These are phyloP conservation scores for Blastobotrys capitulatus DNA, from an alignment of 1,139 yeast genomes.

Conservation along the genomic window DNA sequence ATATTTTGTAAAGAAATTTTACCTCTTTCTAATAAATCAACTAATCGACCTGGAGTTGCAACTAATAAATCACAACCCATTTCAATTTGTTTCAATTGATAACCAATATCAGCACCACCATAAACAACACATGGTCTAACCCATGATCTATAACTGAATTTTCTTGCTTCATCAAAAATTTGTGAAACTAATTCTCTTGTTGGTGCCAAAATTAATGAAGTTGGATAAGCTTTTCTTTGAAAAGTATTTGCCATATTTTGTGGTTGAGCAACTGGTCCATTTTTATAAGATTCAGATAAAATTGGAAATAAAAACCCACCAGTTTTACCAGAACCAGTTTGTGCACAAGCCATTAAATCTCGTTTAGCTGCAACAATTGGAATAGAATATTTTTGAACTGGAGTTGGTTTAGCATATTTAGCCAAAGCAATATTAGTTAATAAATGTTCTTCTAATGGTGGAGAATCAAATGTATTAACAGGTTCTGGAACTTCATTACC, in stretches of 20 bases:
- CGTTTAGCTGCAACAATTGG: constrained; percentile 95
- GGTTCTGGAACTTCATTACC: constrained; percentile 97
- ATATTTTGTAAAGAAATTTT: constrained; percentile 82
- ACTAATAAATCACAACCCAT: constrained; percentile 94
- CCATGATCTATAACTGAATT: constrained; percentile 98
- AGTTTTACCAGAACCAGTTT: constrained; percentile 99
- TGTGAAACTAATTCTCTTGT: constrained; percentile 98
- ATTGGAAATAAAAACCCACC: constrained; percentile 99
- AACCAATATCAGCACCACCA: constrained; percentile 95
- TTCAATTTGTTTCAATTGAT: constrained; percentile 83
- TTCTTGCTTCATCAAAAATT: constrained; percentile 91
- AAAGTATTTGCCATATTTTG: constrained; percentile 35
- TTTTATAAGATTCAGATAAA: constrained; percentile 79
- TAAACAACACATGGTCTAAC: constrained; percentile 94
- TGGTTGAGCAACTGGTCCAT: constrained; percentile 68
- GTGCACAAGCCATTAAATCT: constrained; percentile 99
- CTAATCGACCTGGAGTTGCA: constrained; percentile 99
- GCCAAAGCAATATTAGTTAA: constrained; percentile 84
- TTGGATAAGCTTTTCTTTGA: constrained; percentile 77
- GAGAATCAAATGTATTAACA: constrained; percentile 77
- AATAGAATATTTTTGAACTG: constrained; percentile 97
- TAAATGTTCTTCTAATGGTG: constrained; percentile 84
- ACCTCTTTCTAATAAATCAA: constrained; percentile 93
- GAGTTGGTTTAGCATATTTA: constrained; percentile 93
- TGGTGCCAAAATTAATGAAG: constrained; percentile 94